A percentile compares a stretch with the other conserved stretches of the same genome.
These are phyloP conservation scores for Magnaporthiopsis rhizophila DNA, from an alignment of 2,329 filamentous ascomycete genomes.

Conservation along the genomic window DNA sequence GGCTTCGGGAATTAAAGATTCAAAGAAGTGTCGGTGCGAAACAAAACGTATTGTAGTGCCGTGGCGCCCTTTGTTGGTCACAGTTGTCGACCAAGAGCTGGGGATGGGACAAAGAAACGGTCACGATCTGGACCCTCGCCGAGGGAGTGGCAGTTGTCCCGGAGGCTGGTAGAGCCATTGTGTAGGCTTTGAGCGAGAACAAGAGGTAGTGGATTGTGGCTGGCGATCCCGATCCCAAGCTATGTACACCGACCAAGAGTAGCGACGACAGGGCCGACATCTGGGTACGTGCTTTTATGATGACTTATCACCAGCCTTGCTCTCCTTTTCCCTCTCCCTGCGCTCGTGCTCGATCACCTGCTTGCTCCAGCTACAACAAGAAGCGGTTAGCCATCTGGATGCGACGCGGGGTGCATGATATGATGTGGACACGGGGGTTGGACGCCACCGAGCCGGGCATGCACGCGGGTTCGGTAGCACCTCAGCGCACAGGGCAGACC, in stretches of 20 bases:
- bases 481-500: conserved; percentile 22
- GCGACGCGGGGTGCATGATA: neutral
- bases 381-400: conserved; percentile 5
- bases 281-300: neutral
- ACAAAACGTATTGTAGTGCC: neutral
- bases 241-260: neutral
- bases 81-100: too few species aligned
- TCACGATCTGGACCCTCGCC: neutral
- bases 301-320: conserved; percentile 10
- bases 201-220: neutral
- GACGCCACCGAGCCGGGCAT: neutral
- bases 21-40: neutral
- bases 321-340: conserved; percentile 23
- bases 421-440: neutral
- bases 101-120: neutral
- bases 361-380: conserved; percentile 30
- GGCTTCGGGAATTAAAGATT: neutral
- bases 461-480: neutral
- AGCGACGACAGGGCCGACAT: neutral
- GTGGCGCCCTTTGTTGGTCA: neutral
- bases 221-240: neutral
- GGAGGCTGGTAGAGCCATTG: neutral
- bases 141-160: neutral
- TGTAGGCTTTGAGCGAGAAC: neutral
- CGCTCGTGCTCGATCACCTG: conserved; percentile 38